phyloP scores from a whole-genome alignment of 441 rosid genomes.

The Rhodomyrtus psidioides region DNA sequence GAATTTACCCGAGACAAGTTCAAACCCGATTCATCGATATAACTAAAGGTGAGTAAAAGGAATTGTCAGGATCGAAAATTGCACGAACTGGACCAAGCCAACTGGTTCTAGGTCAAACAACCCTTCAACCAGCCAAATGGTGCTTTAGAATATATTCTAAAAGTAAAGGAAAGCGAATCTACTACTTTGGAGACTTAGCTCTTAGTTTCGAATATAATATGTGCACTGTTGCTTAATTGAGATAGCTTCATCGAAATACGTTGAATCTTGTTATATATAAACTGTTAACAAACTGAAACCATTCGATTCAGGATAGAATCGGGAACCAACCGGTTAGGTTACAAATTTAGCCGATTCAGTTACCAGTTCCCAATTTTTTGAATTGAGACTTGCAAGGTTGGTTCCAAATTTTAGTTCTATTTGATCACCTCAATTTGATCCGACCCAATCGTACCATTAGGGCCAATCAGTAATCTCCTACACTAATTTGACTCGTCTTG shows the following conservation, averaged over 20 bases:
- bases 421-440: not conserved
- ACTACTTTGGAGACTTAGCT: not conserved
- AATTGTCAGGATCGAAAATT: no score
- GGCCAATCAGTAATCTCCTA: not conserved
- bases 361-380: no score
- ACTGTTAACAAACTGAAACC: no score
- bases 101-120: no score
- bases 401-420: not conserved
- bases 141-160: no score
- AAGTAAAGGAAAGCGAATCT: not conserved
- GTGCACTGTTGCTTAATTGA: not conserved
- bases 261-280: not conserved
- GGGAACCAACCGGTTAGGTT: not conserved
- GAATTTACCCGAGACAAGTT: not conserved
- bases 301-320: not conserved
- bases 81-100: no score
- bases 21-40: not conserved
- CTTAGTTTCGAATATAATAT: not conserved
- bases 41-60: no score
- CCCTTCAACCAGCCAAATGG: not conserved
- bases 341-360: not conserved
- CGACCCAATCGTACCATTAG: not conserved
- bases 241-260: not conserved
- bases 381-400: not conserved
- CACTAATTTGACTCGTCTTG: not conserved